Conservation (phyloP, 257 asterid species). For the Schizonepeta tenuifolia region DNA sequence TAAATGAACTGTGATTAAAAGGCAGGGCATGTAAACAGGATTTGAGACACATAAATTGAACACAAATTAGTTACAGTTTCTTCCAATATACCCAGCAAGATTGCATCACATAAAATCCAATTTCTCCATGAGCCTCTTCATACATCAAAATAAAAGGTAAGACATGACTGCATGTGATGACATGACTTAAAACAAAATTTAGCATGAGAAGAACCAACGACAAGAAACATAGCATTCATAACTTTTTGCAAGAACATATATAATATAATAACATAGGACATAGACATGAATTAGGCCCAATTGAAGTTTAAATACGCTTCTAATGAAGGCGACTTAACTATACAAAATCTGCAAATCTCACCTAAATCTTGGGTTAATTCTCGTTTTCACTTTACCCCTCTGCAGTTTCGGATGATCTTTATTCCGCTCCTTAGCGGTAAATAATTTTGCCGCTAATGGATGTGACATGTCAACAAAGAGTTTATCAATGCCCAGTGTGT, state of each 20-base stretch:
- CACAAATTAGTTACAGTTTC: background rate
- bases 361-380: conserved; percentile 57
- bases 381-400: conserved; percentile 47
- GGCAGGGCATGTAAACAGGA: background rate
- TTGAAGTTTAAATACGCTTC: background rate
- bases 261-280: no score
- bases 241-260: no score
- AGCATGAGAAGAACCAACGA: no score
- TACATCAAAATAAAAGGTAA: background rate
- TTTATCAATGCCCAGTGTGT: conserved; percentile 55
- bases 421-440: conserved; percentile 44
- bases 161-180: background rate
- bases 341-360: conserved; percentile 30
- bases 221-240: no score
- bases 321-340: background rate
- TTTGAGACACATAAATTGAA: background rate
- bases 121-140: background rate
- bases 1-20: background rate
- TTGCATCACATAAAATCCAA: background rate
- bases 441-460: conserved; percentile 53
- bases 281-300: background rate
- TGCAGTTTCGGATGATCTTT: conserved; percentile 49
- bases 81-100: background rate
- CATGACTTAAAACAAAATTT: background rate
- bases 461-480: conserved; percentile 51